phyloP scores from a whole-genome alignment of 192 early-diverging fungal genomes.

The Coemansia sp. region DNA sequence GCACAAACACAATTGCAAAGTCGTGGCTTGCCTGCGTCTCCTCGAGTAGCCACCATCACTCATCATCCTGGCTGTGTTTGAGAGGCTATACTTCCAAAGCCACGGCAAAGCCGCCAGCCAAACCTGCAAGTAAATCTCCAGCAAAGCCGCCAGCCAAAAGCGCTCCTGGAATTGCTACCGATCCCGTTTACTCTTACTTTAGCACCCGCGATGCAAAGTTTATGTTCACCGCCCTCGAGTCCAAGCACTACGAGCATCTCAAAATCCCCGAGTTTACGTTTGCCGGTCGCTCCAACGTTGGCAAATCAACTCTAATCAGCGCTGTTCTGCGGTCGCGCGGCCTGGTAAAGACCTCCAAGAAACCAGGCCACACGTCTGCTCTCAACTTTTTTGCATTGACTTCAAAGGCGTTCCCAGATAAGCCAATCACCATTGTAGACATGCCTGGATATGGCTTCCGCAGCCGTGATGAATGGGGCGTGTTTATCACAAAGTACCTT shows the following conservation, averaged over 20 bases:
- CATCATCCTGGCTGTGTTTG: too few relatives aligned
- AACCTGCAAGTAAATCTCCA: neutral
- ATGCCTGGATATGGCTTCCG: constrained; percentile 58
- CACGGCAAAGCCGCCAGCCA: neutral
- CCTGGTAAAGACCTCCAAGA: constrained; percentile 49
- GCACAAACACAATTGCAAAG: too few relatives aligned
- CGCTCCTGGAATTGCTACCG: neutral
- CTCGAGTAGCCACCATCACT: too few relatives aligned
- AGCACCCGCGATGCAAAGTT: constrained; percentile 41
- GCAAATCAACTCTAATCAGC: constrained; percentile 50
- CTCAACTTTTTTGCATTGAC: constrained; percentile 41
- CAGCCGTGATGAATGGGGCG: constrained; percentile 48
- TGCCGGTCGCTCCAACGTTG: constrained; percentile 52
- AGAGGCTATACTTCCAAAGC: too few relatives aligned
- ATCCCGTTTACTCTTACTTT: constrained; percentile 14
- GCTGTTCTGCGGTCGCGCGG: constrained; percentile 28
- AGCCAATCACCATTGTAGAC: constrained; percentile 38
- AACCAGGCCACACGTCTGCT: constrained; percentile 44
- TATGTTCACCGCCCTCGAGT: constrained; percentile 26
- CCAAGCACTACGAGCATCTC: constrained; percentile 21
- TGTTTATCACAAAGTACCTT: constrained; percentile 46
- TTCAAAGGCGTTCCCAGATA: constrained; percentile 11
- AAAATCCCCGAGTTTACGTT: constrained; percentile 41
- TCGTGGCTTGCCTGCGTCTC: too few relatives aligned
- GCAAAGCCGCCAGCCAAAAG: neutral